These are phyloP conservation scores for Apiospora phragmitis DNA, from an alignment of 2,329 filamentous ascomycete species.

Conservation along the genomic window DNA sequence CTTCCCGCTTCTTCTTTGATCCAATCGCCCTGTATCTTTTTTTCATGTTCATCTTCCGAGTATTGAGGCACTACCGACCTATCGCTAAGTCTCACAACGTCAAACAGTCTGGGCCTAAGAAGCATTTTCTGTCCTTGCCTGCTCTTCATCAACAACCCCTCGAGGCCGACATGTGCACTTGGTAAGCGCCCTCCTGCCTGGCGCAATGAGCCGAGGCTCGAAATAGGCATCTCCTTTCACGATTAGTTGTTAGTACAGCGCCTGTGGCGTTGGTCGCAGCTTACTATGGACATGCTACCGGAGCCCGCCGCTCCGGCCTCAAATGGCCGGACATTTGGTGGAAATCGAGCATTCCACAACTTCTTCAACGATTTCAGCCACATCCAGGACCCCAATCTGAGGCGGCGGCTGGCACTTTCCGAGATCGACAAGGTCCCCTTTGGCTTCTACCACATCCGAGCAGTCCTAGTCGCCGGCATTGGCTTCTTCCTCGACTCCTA, in stretches of 20 bases:
- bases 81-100: neutral
- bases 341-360: conserved; percentile 72
- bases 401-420: conserved; percentile 72
- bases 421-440: conserved; percentile 80
- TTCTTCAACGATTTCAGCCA: conserved; percentile 70
- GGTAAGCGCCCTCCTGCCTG: neutral
- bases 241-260: neutral
- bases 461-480: conserved; percentile 74
- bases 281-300: conserved; percentile 41
- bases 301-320: conserved; percentile 38
- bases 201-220: neutral
- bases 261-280: neutral
- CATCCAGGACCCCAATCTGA: conserved; percentile 72
- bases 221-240: neutral
- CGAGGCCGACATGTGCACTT: neutral
- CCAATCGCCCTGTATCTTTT: neutral
- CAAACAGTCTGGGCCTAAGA: neutral
- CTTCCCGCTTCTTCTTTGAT: neutral
- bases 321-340: conserved; percentile 52
- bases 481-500: conserved; percentile 86
- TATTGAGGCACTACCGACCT: neutral
- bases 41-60: neutral
- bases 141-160: neutral
- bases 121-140: neutral
- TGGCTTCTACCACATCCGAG: conserved; percentile 74